Evolutionary conservation across 2,329 filamentous ascomycete genomes (phyloP).

Genomic region (Decorospora gaudefroyi): DNA sequence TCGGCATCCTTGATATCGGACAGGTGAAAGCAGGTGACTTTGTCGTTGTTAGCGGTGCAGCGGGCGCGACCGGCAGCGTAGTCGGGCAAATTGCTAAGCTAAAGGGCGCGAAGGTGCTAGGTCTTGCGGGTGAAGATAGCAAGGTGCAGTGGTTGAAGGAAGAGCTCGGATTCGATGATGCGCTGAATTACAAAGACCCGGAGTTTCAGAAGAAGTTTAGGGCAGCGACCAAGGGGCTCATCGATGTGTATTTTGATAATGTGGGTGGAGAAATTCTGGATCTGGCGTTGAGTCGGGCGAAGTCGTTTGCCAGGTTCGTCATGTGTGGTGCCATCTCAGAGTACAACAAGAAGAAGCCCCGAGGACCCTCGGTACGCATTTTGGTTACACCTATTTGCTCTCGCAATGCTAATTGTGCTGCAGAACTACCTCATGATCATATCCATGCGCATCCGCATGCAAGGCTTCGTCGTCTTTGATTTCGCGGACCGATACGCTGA

Average conservation of each 20-base stretch:
- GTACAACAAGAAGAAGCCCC: slow-evolving; percentile 51
- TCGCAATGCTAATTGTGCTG: slow-evolving; percentile 9
- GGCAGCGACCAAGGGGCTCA: slow-evolving; percentile 54
- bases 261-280: slow-evolving; percentile 57
- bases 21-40: slow-evolving; percentile 70
- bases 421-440: slow-evolving; percentile 53
- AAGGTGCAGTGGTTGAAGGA: slow-evolving; percentile 62
- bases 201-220: slow-evolving; percentile 56
- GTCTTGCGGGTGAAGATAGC: slow-evolving; percentile 58
- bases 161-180: slow-evolving; percentile 58
- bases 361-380: slow-evolving; percentile 55
- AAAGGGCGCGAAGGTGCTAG: slow-evolving; percentile 60
- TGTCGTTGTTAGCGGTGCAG: slow-evolving; percentile 77
- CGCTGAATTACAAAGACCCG: slow-evolving; percentile 60
- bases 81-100: slow-evolving; percentile 79
- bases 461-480: slow-evolving; percentile 72
- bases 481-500: slow-evolving; percentile 61
- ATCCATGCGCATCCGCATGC: slow-evolving; percentile 52
- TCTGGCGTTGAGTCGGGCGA: slow-evolving; percentile 51
- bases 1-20: slow-evolving; percentile 71
- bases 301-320: slow-evolving; percentile 50
- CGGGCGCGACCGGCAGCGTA: slow-evolving; percentile 76
- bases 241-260: slow-evolving; percentile 59
- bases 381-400: not conserved
- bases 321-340: slow-evolving; percentile 53